Evolutionary conservation across 176 grass and related monocot genomes (phyloP), one percentile per base, ranked within the genome.

Genomic region (Calamus simplicifolius): DNA sequence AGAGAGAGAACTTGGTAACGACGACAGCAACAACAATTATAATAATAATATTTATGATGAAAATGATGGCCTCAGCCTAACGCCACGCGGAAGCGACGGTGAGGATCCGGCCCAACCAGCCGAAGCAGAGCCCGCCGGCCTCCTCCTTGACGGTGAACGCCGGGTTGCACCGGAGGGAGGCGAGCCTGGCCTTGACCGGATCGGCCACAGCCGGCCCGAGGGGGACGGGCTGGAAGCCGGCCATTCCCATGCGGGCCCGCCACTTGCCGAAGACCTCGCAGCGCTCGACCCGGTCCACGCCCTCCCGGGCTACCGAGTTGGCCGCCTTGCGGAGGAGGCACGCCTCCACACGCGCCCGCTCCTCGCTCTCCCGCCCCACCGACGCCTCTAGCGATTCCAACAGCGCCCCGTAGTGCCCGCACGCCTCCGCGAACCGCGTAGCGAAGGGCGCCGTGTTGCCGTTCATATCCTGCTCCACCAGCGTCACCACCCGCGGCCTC

Each of bases 241-340:
- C 58, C 58, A 60, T 60, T 3, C 58, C 28, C 58, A 60, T 60
- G 27, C 58, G 58, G 2, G 58, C 58, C 58, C 16, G 58, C 58
- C 58, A 60, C 58, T 60, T 60, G 4, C 58, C 58, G 5, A 38
- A 60, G 26, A 60, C 16, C 58, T 60, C 58, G 58, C 58, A 60
- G 25, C 58, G 58, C 58, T 60, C 58, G 29, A 60, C 58, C 58
- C 29, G 29, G 6, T 60, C 58, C 58, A 16, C 16, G 5, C 29
- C 29, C 28, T 38, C 58, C 25, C 58, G 27, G 16, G 58, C 58
- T 27, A 60, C 58, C 58, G 16, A n/a, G 58, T 60, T 60, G 26
- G 16, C 25, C 58, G 29, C 58, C 18, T 60, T 60, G 16, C 29
- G 26, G 58, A 15, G 0, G 5, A 60, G 16, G 26, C 26, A 25